phyloP scores from a whole-genome alignment of 805 yeast genomes.

The Hemisphaericaspora nanyangensis region DNA sequence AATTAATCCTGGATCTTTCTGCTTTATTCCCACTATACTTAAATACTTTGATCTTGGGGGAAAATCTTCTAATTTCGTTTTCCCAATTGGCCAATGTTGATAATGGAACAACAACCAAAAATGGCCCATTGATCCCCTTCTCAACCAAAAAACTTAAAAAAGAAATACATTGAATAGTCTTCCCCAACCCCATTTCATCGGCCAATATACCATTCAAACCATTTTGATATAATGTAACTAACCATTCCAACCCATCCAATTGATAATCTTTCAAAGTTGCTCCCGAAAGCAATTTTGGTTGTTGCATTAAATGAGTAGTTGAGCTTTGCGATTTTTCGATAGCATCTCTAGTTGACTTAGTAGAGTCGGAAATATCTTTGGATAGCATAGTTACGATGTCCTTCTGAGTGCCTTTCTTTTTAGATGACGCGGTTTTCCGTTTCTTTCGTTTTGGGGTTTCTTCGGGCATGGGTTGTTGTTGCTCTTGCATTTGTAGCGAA shows the following conservation, averaged over 20 bases:
- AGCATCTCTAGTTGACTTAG: slow-evolving; percentile 17
- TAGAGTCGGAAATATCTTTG: slow-evolving; percentile 13
- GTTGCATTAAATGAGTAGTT: slow-evolving; percentile 8
- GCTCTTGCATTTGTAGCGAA: slow-evolving; percentile 20
- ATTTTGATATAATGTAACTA: slow-evolving; percentile 82
- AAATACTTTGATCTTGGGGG: slow-evolving; percentile 63
- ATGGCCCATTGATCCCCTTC: slow-evolving; percentile 75
- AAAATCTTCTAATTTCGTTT: slow-evolving; percentile 64
- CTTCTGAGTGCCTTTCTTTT: slow-evolving; percentile 7
- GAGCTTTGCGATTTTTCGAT: slow-evolving; percentile 23
- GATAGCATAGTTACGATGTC: slow-evolving; percentile 18
- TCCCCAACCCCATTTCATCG: slow-evolving; percentile 97
- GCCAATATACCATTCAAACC: slow-evolving; percentile 94
- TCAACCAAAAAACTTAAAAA: slow-evolving; percentile 72
- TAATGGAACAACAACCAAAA: slow-evolving; percentile 73
- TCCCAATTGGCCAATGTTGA: slow-evolving; percentile 88
- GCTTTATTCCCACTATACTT: slow-evolving; percentile 63
- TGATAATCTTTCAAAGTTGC: slow-evolving; percentile 79
- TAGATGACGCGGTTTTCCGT: slow-evolving; percentile 11
- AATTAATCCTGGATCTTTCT: slow-evolving; percentile 46
- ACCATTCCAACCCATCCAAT: slow-evolving; percentile 87
- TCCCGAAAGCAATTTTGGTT: slow-evolving; percentile 33
- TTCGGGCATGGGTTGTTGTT: slow-evolving; percentile 8
- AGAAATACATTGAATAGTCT: slow-evolving; percentile 85
- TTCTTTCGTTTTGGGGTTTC: slow-evolving; percentile 20